Evolutionary conservation across 192 early-diverging fungal species (phyloP), one percentile per base, ranked within the genome.

Genomic region (Coemansia nantahalensis): DNA sequence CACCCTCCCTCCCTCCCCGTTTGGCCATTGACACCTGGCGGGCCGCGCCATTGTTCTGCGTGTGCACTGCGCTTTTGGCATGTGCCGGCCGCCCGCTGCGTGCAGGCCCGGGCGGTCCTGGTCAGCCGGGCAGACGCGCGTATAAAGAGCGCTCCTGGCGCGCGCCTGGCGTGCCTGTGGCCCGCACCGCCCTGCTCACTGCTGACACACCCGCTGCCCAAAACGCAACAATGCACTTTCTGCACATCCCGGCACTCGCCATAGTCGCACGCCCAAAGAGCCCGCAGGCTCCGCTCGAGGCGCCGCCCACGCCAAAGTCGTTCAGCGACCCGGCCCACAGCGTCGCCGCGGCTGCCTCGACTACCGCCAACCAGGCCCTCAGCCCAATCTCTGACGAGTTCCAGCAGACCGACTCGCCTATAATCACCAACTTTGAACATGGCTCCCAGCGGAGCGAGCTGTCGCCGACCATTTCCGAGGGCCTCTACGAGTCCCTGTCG

Each of bases 241-340:
- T 7, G 26, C 3, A 28, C 50, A 41, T 49, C 39, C 51, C 45
- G 57, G 19, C n/a, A 18, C 57, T 24, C 40, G 48, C 19, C 24
- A 15, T 9, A 43, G 42, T 14, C 28, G 37, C 39, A 19, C 38
- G 9, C 40, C 37, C 21, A 42, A 38, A 16, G 24, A 52, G 50
- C n/a, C 37, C 24, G 30, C 17, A 52, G 12, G 19, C 28, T 11
- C 39, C 50, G 15, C 36, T 51, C n/a, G 34, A 40, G 26, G 21
- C 49, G 10, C 68, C 68, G 24, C 68, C 60, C 8, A 70, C 68
- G 32, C 68, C 68, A 21, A 62, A 49, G 13, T 70, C 68, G 9
- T 70, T 70, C 48, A 58, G 26, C 36, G 51, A 59, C 19, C 10
- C 40, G n/a, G 21, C 55, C 4, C 36, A 15, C 36, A 39, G 46